phyloP scores from a whole-genome alignment of 1,139 yeast species.

The Geotrichum cucujoidarum region DNA sequence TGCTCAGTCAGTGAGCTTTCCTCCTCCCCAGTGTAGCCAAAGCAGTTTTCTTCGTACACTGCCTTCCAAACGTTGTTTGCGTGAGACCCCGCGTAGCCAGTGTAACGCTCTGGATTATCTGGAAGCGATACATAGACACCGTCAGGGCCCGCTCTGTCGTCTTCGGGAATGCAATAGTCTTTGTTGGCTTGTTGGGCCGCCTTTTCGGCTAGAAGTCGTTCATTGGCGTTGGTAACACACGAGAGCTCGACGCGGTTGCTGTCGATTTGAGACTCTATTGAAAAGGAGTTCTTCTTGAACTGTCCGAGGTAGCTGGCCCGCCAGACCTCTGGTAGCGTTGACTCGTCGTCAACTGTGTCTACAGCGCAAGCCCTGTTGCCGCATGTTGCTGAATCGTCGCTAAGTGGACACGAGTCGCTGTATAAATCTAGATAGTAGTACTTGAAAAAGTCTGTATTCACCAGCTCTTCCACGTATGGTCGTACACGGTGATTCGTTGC shows the following conservation, averaged over 20 bases:
- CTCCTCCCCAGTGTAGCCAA: conserved; percentile 48
- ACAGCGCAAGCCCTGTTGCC: conserved; percentile 94
- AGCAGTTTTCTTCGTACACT: conserved; percentile 88
- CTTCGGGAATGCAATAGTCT: conserved; percentile 20
- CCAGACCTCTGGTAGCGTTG: conserved; percentile 63
- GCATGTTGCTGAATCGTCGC: conserved; percentile 75
- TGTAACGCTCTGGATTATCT: conserved; percentile 91
- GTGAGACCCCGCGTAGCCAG: conserved; percentile 93
- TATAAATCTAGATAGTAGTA: conserved; percentile 83
- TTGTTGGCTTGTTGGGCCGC: conserved; percentile 12
- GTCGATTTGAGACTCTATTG: conserved; percentile 25
- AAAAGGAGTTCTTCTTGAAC: conserved; percentile 45
- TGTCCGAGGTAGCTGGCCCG: conserved; percentile 70
- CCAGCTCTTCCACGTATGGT: conserved; percentile 53
- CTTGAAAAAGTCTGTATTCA: conserved; percentile 51
- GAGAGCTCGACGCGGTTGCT: conserved; percentile 18
- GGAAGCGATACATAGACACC: conserved; percentile 83
- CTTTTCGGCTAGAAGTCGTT: conserved; percentile 11
- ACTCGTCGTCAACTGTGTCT: conserved; percentile 56
- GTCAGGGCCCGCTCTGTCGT: conserved; percentile 19
- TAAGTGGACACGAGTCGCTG: conserved; percentile 78
- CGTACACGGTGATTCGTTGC: conserved; percentile 47
- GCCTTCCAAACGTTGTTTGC: conserved; percentile 91
- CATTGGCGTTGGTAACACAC: conserved; percentile 20
- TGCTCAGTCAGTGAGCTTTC: not conserved